These are phyloP conservation scores for Prunus kanzakura DNA, from an alignment of 306 rosid species.

Conservation along the genomic window DNA sequence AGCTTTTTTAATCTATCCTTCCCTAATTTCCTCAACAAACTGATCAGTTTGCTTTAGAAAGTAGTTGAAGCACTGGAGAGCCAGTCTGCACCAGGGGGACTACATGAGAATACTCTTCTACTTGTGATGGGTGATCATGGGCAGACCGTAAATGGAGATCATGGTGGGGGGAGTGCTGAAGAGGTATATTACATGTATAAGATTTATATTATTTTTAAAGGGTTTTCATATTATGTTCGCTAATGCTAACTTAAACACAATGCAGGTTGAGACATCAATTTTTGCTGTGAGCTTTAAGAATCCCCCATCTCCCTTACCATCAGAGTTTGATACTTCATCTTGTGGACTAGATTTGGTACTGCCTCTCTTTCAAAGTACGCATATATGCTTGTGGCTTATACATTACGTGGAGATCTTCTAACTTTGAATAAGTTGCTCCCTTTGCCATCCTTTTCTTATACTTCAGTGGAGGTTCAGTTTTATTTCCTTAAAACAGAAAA, in stretches of 20 bases:
- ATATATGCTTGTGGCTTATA: slow-evolving; percentile 15
- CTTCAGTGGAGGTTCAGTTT: not conserved
- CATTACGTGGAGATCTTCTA: not conserved
- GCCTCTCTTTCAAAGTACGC: slow-evolving; percentile 10
- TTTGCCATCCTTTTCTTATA: not conserved
- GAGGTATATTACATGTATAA: slow-evolving; percentile 50
- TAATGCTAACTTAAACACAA: slow-evolving; percentile 29
- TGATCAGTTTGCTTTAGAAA: slow-evolving; percentile 57
- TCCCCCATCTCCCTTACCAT: slow-evolving; percentile 42
- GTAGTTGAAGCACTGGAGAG: slow-evolving; percentile 69
- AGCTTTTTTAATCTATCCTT: not conserved
- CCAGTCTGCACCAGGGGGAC: slow-evolving; percentile 74
- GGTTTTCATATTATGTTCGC: not conserved
- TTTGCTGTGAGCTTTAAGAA: slow-evolving; percentile 84
- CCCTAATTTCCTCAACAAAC: slow-evolving; percentile 1
- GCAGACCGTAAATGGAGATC: slow-evolving; percentile 95
- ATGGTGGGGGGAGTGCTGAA: slow-evolving; percentile 97
- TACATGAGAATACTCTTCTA: slow-evolving; percentile 86
- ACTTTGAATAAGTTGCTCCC: not conserved
- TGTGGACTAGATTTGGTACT: slow-evolving; percentile 70
- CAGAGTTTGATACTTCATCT: slow-evolving; percentile 47
- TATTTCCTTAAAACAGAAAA: not conserved
- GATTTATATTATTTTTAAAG: not conserved
- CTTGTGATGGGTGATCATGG: slow-evolving; percentile 99
- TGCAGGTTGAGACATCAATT: slow-evolving; percentile 85